These are phyloP conservation scores for Termitomyces sp. DNA, from an alignment of 768 basidiomycete genomes.

Conservation along the genomic window DNA sequence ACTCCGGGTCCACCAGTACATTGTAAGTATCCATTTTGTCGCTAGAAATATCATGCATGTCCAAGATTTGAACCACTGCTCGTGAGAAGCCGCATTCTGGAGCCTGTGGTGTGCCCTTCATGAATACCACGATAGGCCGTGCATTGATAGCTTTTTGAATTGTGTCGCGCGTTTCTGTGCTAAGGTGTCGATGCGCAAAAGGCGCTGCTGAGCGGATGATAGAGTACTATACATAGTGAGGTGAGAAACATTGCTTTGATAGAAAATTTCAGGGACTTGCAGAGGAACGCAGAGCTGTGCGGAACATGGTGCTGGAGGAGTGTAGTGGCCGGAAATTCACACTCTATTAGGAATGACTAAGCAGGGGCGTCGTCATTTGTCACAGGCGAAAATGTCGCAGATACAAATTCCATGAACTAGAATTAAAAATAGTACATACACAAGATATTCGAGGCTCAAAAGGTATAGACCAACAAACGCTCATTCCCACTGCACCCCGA, in stretches of 20 bases:
- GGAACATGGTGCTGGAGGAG: conserved; percentile 31
- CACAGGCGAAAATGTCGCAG: too few species aligned
- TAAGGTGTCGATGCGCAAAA: conserved; percentile 40
- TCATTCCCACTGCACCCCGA: conserved; percentile 33
- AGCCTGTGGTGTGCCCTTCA: conserved; percentile 88
- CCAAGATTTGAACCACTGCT: conserved; percentile 87
- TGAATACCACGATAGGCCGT: conserved; percentile 89
- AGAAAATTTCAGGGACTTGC: conserved; percentile 20
- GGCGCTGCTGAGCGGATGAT: conserved; percentile 23
- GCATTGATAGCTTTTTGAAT: conserved; percentile 71
- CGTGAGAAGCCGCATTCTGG: conserved; percentile 97
- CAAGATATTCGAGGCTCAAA: neutral
- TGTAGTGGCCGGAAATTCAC: neutral
- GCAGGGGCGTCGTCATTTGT: neutral
- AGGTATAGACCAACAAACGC: neutral
- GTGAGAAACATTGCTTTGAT: neutral
- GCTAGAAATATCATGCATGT: conserved; percentile 70
- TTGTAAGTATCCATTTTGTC: conserved; percentile 89
- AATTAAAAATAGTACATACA: neutral
- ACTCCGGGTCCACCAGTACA: conserved; percentile 79
- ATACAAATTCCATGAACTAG: neutral
- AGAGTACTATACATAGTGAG: conserved; percentile 17
- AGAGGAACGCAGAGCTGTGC: conserved; percentile 37
- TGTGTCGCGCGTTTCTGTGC: conserved; percentile 52
- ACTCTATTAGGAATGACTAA: neutral